These are phyloP conservation scores for Pichia occidentalis DNA, from an alignment of 805 yeast species.

Conservation along the genomic window DNA sequence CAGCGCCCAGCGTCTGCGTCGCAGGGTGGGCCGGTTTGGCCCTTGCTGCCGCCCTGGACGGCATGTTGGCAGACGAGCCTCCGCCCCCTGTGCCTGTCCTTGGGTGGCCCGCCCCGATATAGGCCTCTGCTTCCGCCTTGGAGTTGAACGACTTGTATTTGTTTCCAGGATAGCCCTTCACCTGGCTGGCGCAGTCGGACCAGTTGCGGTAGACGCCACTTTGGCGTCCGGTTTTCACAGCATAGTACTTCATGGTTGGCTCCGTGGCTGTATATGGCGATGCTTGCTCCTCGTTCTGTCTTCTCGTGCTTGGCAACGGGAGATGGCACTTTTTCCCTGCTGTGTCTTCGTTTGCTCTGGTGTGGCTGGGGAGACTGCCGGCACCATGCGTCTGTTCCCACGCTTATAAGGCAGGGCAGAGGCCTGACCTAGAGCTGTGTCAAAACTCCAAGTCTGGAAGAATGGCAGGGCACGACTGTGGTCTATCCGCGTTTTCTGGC, in stretches of 20 bases:
- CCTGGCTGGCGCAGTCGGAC: conserved; percentile 49
- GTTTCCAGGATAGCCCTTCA: conserved; percentile 52
- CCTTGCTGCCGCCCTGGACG: neutral
- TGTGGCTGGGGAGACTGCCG: too few relatives aligned
- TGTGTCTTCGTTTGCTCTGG: too few relatives aligned
- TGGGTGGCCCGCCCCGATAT: conserved; percentile 21
- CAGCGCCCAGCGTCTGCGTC: neutral
- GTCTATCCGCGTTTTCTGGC: too few relatives aligned
- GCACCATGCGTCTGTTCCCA: too few relatives aligned
- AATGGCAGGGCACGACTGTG: too few relatives aligned
- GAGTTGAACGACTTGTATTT: conserved; percentile 49
- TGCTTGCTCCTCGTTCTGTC: too few relatives aligned
- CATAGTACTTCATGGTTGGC: conserved; percentile 33
- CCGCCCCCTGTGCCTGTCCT: conserved; percentile 3
- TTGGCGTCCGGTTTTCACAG: conserved; percentile 46
- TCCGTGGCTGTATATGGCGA: too few relatives aligned
- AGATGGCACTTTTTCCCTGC: too few relatives aligned
- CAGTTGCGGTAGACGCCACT: conserved; percentile 57
- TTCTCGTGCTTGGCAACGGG: too few relatives aligned
- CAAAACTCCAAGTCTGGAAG: too few relatives aligned
- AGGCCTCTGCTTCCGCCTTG: conserved; percentile 42
- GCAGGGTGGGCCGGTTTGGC: neutral
- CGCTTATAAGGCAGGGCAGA: too few relatives aligned
- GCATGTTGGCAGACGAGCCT: neutral
- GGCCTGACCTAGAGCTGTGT: too few relatives aligned